These are phyloP conservation scores for Yamadazyma kanchanaburiensis DNA, from an alignment of 1,139 yeast genomes.

Conservation along the genomic window DNA sequence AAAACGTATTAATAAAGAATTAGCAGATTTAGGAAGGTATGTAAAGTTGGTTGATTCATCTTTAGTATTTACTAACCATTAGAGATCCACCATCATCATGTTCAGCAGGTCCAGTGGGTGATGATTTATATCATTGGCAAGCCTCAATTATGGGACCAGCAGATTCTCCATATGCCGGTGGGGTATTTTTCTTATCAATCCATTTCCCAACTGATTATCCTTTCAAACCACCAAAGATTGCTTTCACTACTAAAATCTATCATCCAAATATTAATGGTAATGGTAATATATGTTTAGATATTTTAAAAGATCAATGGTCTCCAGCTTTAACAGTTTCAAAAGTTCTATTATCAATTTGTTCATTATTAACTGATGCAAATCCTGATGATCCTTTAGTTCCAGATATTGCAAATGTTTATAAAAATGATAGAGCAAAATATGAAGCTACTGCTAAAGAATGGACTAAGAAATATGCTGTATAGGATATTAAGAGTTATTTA, in stretches of 20 bases:
- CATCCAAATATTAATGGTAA: constrained; percentile 89
- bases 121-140: constrained; percentile 94
- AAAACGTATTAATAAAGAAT: constrained; percentile 94
- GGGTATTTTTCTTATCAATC: constrained; percentile 85
- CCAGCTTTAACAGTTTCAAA: constrained; percentile 89
- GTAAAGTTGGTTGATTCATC: constrained; percentile 24
- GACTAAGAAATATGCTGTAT: constrained; percentile 98
- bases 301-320: constrained; percentile 87
- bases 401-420: constrained; percentile 95
- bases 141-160: constrained; percentile 96
- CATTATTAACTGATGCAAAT: constrained; percentile 92
- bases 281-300: constrained; percentile 84
- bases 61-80: too few species aligned
- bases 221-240: constrained; percentile 90
- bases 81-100: constrained; percentile 99
- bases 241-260: constrained; percentile 85
- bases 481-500: constrained; percentile 13
- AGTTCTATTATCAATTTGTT: constrained; percentile 84
- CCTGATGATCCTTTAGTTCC: constrained; percentile 99
- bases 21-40: constrained; percentile 90
- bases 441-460: constrained; percentile 98
- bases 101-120: constrained; percentile 99
- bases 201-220: constrained; percentile 96
- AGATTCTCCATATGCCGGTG: constrained; percentile 92
- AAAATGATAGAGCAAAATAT: constrained; percentile 89